A percentile compares a stretch with the other conserved stretches of the same genome.
Conservation (phyloP, 345 rosid genomes). For the Physaria fendleri region DNA sequence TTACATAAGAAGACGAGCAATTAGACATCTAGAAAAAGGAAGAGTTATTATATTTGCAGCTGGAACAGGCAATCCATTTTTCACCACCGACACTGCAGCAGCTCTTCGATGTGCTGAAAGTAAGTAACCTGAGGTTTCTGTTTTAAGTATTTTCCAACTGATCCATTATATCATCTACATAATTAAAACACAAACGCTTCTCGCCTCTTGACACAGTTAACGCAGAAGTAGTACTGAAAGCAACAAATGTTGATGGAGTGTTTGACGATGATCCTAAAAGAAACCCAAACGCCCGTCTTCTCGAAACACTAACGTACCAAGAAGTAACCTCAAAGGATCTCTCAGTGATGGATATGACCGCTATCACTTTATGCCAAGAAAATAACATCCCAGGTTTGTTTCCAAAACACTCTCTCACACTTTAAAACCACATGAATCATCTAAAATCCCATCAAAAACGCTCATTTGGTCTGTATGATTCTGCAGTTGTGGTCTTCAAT, state of each 20-base stretch:
- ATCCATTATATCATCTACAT: not conserved
- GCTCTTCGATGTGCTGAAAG: conserved; percentile 98
- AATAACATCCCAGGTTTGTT: conserved; percentile 85
- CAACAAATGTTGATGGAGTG: conserved; percentile 90
- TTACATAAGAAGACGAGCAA: conserved; percentile 79
- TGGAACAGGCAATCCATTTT: conserved; percentile 95
- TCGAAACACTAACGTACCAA: conserved; percentile 63
- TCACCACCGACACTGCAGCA: conserved; percentile 95
- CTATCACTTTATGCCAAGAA: conserved; percentile 91
- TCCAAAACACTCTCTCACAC: not conserved
- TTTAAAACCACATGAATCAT: not conserved
- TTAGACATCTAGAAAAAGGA: conserved; percentile 92
- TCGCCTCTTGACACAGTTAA: conserved; percentile 49
- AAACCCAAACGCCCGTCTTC: conserved; percentile 82
- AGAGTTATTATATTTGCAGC: conserved; percentile 98
- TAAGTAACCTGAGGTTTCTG: conserved; percentile 33
- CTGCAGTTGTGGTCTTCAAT: conserved; percentile 85
- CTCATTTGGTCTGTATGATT: not conserved
- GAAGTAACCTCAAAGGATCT: conserved; percentile 90
- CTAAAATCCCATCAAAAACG: not conserved
- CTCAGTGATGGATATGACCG: conserved; percentile 98
- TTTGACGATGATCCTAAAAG: conserved; percentile 75
- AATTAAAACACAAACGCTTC: not conserved
- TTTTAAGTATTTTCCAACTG: too few relatives aligned
- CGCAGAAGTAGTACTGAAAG: conserved; percentile 89